Evolutionary conservation across 2,329 filamentous ascomycete species (phyloP).

Genomic region (Huntiella savannae): DNA sequence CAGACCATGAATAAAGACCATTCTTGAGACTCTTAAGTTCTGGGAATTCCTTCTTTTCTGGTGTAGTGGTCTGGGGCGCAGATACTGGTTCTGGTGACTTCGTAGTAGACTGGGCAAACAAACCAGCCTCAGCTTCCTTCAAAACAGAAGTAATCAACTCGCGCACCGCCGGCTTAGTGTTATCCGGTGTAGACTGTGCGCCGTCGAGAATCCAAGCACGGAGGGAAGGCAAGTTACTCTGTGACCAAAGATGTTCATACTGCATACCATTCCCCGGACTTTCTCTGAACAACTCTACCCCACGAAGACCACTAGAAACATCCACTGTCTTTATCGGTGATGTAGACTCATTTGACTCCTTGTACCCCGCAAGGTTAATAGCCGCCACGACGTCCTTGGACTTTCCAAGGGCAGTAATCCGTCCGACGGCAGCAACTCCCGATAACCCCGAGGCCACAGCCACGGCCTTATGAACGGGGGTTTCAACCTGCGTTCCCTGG

Average conservation of each 20-base stretch:
- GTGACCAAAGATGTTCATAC: conserved; percentile 57
- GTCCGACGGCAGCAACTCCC: conserved; percentile 38
- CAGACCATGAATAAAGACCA: conserved; percentile 53
- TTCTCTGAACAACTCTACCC: conserved; percentile 47
- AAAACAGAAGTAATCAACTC: conserved; percentile 50
- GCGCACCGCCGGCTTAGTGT: conserved; percentile 46
- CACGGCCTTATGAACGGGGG: conserved; percentile 69
- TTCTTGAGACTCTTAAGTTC: conserved; percentile 25
- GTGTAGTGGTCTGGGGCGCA: no score
- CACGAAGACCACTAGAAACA: conserved; percentile 38
- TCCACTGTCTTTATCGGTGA: conserved; percentile 41
- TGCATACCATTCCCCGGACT: conserved; percentile 49
- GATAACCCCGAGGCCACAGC: conserved; percentile 54
- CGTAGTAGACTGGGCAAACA: conserved; percentile 18
- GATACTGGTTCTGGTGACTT: conserved; percentile 13
- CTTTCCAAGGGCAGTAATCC: conserved; percentile 22
- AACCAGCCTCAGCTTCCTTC: conserved; percentile 28
- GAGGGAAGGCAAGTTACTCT: conserved; percentile 48
- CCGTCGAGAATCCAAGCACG: conserved; percentile 42
- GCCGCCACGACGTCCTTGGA: conserved; percentile 30
- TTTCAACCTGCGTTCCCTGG: conserved; percentile 17
- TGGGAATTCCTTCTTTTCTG: conserved; percentile 12
- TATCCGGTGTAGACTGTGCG: conserved; percentile 22
- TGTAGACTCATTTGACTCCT: conserved; percentile 18
- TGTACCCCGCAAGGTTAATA: conserved; percentile 35